Evolutionary conservation across 2,329 filamentous ascomycete genomes (phyloP), one percentile per base, ranked within the genome.

Genomic region (Seiridium unicorne): DNA sequence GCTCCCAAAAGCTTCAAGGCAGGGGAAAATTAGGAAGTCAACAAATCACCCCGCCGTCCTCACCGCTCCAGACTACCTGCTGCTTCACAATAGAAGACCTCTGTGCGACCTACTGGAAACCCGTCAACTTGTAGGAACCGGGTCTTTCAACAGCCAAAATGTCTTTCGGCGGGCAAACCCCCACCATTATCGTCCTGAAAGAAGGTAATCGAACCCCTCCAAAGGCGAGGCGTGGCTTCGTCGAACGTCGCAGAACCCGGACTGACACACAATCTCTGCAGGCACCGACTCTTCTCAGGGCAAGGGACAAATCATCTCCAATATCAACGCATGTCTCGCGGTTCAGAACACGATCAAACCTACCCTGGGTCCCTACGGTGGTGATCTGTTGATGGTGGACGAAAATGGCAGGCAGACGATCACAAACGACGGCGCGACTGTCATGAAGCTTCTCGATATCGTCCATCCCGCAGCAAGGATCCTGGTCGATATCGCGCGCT

Each of bases 401-500:
- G 89, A 88, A 77, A 97, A 97, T 83, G 95, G 95, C 76, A 89
- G 81, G 77, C 93, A 97, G 81, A 99, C 95, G 59, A 98, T 99
- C 74, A 99, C 95, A 70, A 99, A 99, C 79, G 95, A 99, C 81
- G 95, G 95, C 73, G 95, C 95, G 54, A 99, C 95, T 55, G 95
- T 98, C 63, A 99, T 99, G 95, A 98, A 97, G 92, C 90, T 99
- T 59, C 90, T 99, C 74, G 95, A 99, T 75, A 98, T 99, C 71
- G 92, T 99, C 64, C 95, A 99, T 81, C 95, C 95, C 68, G 95
- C 95, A 68, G 95, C 95, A 70, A 89, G 93, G 76, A 95, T 99
- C 76, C 90, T 99, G 72, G 96, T 95, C 76, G 95, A 99, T 75
- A 99, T 99, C 73, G 94, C 95, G 65, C 89, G 95, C 79, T 98